Evolutionary conservation across 2,329 filamentous ascomycete genomes (phyloP).

Genomic region (Colletotrichum phormii): DNA sequence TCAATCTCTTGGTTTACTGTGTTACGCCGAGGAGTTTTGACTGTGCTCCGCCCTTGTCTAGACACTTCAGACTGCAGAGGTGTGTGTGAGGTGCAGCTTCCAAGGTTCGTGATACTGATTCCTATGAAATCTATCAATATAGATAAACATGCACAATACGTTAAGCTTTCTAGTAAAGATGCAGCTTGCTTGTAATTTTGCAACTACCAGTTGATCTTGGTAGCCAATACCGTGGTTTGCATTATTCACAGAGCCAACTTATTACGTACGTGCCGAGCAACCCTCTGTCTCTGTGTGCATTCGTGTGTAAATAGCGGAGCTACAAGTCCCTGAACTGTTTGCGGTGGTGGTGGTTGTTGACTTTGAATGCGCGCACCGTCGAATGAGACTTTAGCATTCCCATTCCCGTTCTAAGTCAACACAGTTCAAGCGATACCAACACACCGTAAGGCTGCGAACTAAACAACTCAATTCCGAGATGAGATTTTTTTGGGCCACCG

Average conservation of each 20-base stretch:
- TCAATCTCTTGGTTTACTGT: neutral
- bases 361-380: neutral
- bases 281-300: neutral
- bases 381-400: neutral
- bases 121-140: neutral
- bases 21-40: conserved; percentile 6
- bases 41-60: neutral
- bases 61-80: neutral
- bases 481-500: neutral
- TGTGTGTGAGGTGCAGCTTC: neutral
- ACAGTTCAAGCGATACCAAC: conserved; percentile 21
- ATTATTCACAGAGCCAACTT: neutral
- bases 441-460: conserved; percentile 13
- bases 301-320: neutral
- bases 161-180: neutral
- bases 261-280: conserved; percentile 9
- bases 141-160: neutral
- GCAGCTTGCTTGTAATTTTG: neutral
- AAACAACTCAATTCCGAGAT: conserved; percentile 24
- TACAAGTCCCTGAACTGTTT: neutral
- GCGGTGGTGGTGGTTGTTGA: neutral
- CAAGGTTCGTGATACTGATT: neutral
- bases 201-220: neutral
- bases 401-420: neutral
- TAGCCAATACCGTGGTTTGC: neutral